phyloP scores from a whole-genome alignment of 2,329 filamentous ascomycete genomes.

The Ascochyta clinopodiicola region DNA sequence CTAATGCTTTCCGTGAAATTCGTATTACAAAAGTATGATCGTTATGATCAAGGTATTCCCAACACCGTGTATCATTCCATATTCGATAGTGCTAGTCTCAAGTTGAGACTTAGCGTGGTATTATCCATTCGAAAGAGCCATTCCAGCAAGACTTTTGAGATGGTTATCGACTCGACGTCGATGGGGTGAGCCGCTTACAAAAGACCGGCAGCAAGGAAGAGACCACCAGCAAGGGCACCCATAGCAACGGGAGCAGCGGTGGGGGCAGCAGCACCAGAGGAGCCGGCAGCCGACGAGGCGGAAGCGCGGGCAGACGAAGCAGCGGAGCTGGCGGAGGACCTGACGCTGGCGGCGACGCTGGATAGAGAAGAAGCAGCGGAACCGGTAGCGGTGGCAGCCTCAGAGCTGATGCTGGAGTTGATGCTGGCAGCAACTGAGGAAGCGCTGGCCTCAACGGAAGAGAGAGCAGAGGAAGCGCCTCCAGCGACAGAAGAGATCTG shows the following conservation, averaged over 20 bases:
- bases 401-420: constrained; percentile 25
- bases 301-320: constrained; percentile 8
- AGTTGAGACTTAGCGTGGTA: constrained; percentile 5
- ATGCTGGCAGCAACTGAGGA: constrained; percentile 26
- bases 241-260: constrained; percentile 38
- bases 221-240: constrained; percentile 41
- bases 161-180: constrained; percentile 4
- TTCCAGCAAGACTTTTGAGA: constrained; percentile 8
- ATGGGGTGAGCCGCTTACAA: constrained; percentile 31
- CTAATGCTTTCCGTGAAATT: constrained; percentile 15
- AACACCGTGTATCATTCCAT: constrained; percentile 14
- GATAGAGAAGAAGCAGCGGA: constrained; percentile 2
- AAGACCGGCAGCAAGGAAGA: constrained; percentile 40
- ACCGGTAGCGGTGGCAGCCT: constrained; percentile 17
- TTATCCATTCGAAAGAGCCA: constrained; percentile 15
- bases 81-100: constrained; percentile 3
- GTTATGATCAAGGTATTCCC: constrained; percentile 15
- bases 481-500: constrained; percentile 14
- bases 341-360: constrained; percentile 5
- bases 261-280: constrained; percentile 28
- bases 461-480: constrained; percentile 18
- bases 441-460: constrained; percentile 20
- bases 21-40: constrained; percentile 21
- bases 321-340: constrained; percentile 7
- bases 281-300: constrained; percentile 18